Conservation (phyloP, 176 grass and related monocot genomes). For the Tuctoria greenei region DNA sequence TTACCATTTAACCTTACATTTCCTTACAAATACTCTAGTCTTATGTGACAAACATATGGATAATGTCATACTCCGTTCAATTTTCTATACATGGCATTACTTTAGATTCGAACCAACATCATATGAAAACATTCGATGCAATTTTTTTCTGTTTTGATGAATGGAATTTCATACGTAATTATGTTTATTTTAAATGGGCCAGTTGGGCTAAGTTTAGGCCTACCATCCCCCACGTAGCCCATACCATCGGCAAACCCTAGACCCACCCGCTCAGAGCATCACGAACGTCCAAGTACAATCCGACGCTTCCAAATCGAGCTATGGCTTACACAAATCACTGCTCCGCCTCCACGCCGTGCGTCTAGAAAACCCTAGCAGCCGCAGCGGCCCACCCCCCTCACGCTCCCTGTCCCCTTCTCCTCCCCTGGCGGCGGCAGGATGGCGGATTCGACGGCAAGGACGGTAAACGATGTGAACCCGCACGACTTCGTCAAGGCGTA, state of each 20-base stretch:
- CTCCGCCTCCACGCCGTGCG: not conserved
- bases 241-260: not conserved
- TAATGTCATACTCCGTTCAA: no score
- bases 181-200: no score
- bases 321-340: not conserved
- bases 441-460: conserved; percentile 37
- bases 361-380: conserved; percentile 32
- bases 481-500: conserved; percentile 65
- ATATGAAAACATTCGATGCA: no score
- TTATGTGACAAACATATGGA: no score
- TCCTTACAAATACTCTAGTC: no score
- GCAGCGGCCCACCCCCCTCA: not conserved
- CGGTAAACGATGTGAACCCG: conserved; percentile 56
- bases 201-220: not conserved
- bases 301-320: not conserved
- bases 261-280: not conserved
- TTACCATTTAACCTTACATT: no score
- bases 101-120: no score
- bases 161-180: no score
- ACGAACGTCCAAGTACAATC: not conserved
- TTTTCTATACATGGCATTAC: no score
- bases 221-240: not conserved
- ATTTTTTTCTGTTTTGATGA: no score
- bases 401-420: not conserved
- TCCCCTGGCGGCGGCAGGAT: not conserved